phyloP scores from a whole-genome alignment of 75 land plant genomes.

The Larix kaempferi region DNA sequence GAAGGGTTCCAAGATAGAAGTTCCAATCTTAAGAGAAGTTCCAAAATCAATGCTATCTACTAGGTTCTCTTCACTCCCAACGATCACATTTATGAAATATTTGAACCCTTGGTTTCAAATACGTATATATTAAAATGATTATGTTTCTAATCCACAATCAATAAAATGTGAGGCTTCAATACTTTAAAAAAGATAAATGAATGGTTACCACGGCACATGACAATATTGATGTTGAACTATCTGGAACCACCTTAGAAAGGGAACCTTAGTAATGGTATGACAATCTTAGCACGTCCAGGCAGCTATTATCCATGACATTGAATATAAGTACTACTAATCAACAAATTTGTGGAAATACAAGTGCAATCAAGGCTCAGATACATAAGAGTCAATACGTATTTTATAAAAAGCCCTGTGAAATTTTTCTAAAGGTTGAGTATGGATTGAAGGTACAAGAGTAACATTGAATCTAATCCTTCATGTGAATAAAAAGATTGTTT shows the following conservation, averaged over 20 bases:
- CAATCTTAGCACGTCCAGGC: background rate
- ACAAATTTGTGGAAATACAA: background rate
- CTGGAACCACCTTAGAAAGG: background rate
- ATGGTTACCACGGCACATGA: background rate
- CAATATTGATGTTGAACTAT: background rate
- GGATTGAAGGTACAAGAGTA: background rate
- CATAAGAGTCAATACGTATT: background rate
- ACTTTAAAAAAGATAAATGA: background rate
- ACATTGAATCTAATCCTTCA: background rate
- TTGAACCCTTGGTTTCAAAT: background rate
- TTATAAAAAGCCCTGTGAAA: background rate
- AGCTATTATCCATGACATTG: no score
- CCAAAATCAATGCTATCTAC: background rate
- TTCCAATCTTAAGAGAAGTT: background rate
- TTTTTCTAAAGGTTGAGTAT: background rate
- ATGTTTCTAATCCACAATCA: no score
- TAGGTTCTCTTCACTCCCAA: background rate
- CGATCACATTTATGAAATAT: background rate
- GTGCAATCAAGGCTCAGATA: background rate
- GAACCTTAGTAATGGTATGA: background rate
- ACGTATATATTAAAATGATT: no score
- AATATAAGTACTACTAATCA: background rate
- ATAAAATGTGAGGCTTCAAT: background rate
- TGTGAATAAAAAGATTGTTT: background rate
- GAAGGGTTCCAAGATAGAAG: background rate